These are phyloP conservation scores for Breviolum minutum DNA, from an alignment of 73 alveolate species.

Conservation along the genomic window DNA sequence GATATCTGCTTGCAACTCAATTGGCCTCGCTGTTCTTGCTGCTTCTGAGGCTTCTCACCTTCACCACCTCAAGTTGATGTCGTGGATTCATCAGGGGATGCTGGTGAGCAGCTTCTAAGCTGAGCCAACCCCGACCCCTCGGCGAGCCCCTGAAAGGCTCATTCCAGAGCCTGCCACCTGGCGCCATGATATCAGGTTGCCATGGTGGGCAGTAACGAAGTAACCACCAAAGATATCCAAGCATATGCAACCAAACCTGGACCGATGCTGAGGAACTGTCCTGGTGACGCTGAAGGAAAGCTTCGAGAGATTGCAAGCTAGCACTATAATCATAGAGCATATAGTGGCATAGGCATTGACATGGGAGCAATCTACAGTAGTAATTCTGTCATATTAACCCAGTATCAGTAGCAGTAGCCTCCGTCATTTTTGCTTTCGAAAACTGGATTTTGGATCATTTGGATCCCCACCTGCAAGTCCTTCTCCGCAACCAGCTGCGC, in stretches of 20 bases:
- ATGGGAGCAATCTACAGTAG: neutral
- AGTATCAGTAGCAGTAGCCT: too few relatives aligned
- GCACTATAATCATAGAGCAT: too few relatives aligned
- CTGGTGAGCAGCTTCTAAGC: neutral
- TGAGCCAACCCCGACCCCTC: conserved; percentile 1
- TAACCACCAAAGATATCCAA: neutral
- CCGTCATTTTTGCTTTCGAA: neutral
- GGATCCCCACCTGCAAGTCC: conserved; percentile 32
- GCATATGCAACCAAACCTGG: conserved; percentile 6
- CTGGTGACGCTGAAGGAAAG: neutral
- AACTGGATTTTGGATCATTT: neutral
- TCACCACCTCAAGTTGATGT: conserved; percentile 42
- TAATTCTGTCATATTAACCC: too few relatives aligned
- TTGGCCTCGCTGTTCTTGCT: neutral
- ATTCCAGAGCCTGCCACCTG: conserved; percentile 93
- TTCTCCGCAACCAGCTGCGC: conserved; percentile 57
- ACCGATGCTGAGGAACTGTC: conserved; percentile 88
- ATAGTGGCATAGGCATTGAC: too few relatives aligned
- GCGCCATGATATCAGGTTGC: neutral
- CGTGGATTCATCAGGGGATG: neutral
- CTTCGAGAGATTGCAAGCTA: neutral
- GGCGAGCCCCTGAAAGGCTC: conserved; percentile 94
- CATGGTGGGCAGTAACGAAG: too few relatives aligned
- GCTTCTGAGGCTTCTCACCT: conserved; percentile 49
- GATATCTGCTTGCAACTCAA: neutral